phyloP scores from a whole-genome alignment of 805 yeast species.

The Candida vaughaniae region DNA sequence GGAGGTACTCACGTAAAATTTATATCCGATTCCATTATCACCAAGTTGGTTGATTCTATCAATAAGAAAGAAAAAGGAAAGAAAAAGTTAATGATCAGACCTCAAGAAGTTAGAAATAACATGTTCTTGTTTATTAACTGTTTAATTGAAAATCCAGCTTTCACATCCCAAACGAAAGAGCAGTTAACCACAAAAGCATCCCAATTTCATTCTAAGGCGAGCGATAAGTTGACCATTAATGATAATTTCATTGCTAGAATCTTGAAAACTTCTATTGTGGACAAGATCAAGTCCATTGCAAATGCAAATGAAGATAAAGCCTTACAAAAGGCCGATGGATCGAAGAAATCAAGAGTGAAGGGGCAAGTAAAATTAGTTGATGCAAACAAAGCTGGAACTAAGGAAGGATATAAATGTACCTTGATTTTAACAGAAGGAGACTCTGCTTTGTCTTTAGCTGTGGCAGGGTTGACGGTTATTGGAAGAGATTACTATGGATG shows the following conservation, averaged over 20 bases:
- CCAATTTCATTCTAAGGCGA: slow-evolving; percentile 78
- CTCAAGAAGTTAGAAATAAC: slow-evolving; percentile 84
- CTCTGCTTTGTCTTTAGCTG: slow-evolving; percentile 90
- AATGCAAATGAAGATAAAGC: slow-evolving; percentile 86
- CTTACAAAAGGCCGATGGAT: slow-evolving; percentile 84
- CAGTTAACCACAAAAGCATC: slow-evolving; percentile 85
- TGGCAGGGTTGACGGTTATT: slow-evolving; percentile 89
- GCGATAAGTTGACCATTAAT: slow-evolving; percentile 59
- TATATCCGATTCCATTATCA: slow-evolving; percentile 79
- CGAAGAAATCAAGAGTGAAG: slow-evolving; percentile 78
- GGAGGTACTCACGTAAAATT: slow-evolving; percentile 96
- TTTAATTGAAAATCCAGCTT: slow-evolving; percentile 93
- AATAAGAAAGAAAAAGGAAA: slow-evolving; percentile 63
- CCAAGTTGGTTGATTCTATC: slow-evolving; percentile 68
- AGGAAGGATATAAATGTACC: slow-evolving; percentile 89
- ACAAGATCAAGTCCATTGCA: slow-evolving; percentile 79
- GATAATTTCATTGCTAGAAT: slow-evolving; percentile 74
- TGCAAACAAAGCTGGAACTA: slow-evolving; percentile 95
- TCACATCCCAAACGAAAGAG: slow-evolving; percentile 96
- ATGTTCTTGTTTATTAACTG: slow-evolving; percentile 91
- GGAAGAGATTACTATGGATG: slow-evolving; percentile 96
- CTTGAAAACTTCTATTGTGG: slow-evolving; percentile 64
- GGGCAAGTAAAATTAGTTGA: slow-evolving; percentile 89
- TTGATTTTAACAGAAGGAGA: slow-evolving; percentile 95
- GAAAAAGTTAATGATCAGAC: slow-evolving; percentile 69